phyloP scores from a whole-genome alignment of 2,329 filamentous ascomycete genomes.

The Falciphora oryzae region DNA sequence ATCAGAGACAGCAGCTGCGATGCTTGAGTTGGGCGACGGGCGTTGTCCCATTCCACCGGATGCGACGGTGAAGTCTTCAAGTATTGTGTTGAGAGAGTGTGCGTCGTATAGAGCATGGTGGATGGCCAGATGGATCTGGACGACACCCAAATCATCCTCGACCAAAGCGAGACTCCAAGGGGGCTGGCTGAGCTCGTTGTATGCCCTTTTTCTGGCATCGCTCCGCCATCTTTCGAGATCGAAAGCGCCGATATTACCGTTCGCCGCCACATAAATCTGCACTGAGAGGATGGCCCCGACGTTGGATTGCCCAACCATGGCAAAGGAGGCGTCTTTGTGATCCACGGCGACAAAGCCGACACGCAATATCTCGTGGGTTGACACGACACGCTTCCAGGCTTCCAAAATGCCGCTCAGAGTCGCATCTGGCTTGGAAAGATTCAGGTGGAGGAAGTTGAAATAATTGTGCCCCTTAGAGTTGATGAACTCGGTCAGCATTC shows the following conservation, averaged over 20 bases:
- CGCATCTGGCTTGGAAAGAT: conserved; percentile 30
- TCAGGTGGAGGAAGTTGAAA: conserved; percentile 64
- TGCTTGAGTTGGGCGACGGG: conserved; percentile 25
- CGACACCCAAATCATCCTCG: conserved; percentile 15
- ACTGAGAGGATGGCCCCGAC: conserved; percentile 10
- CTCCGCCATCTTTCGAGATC: conserved; percentile 32
- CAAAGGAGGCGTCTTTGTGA: conserved; percentile 57
- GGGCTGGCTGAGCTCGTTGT: conserved; percentile 43
- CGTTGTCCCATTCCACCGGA: conserved; percentile 10
- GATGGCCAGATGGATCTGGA: conserved; percentile 42
- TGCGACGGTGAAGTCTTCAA: conserved; percentile 49
- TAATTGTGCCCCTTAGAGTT: conserved; percentile 64
- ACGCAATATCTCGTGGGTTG: conserved; percentile 64
- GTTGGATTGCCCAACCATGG: conserved; percentile 50
- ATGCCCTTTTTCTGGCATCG: conserved; percentile 25
- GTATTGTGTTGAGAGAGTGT: conserved; percentile 59
- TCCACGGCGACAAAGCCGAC: conserved; percentile 65
- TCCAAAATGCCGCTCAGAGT: conserved; percentile 30
- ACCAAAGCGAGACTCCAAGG: conserved; percentile 59
- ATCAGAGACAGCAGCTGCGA: conserved; percentile 28
- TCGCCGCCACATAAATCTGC: background rate
- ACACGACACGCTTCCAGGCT: conserved; percentile 55
- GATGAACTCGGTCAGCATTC: conserved; percentile 71
- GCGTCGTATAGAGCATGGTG: conserved; percentile 89
- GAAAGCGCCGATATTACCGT: conserved; percentile 17